Base-by-base conservation (phyloP, 257 asterid species). In the Echium plantagineum region DNA sequence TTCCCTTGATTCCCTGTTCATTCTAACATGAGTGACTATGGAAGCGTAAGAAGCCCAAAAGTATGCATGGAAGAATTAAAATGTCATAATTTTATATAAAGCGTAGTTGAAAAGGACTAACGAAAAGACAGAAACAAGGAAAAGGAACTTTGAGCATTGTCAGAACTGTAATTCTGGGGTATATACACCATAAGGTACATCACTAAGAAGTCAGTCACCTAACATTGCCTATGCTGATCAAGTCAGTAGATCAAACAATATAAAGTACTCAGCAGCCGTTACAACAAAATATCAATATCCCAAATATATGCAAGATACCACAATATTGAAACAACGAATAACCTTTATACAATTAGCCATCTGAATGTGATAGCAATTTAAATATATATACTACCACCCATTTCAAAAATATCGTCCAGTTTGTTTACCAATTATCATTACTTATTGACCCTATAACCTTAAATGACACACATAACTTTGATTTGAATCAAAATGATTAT, bases 1-100 rank as follows among this genome's bases (percentile, higher is more conserved):
- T 67, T 89, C 96, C 75, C 77, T 93, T 30, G 80, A 58, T 68
- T 66, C 81, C 79, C 99, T 93, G 80, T 66, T 64, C 60, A 76
- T 56, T 71, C 16, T 18, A 79, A 74, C 52, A 63, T 61, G 56
- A 19, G n/a, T 56, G 12, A 35, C 46, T 38, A 22, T 55, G 31
- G 10, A 26, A 19, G 5, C 9, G 15, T 42, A 42, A 12, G 17
- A 42, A 42, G 49, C 47, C 47, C 5, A 1, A 0, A 13, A 42
- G 13, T 7, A 42, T 42, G 16, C 16, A 42, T 5, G 17, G 5
- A 42, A 42, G 5, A 35, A 42, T 42, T 35, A 35, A 35, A 35
- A 35, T 35, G 15, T 42, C 17, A 42, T 42, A 42, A 42, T 42
- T 10, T 42, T 42, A 10, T 17, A 42, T 42, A 35, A 35, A 35